Evolutionary conservation across 345 rosid genomes (phyloP).

Genomic region (Euphorbia pulcherrima): DNA sequence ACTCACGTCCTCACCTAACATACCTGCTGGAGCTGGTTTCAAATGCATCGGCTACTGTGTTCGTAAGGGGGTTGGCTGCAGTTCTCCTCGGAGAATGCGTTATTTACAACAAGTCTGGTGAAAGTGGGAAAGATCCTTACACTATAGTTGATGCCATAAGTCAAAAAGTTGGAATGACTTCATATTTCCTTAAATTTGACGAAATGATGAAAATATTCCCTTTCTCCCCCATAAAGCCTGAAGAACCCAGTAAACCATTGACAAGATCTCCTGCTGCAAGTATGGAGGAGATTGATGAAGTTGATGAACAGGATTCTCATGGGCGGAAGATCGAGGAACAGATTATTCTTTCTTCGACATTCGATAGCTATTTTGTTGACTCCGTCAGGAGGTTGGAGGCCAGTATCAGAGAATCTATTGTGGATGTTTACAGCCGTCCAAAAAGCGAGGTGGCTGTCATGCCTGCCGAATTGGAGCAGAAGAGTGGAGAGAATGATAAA

Average conservation of each 20-base stretch:
- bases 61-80: slow-evolving; percentile 73
- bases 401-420: slow-evolving; percentile 57
- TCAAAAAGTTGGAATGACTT: slow-evolving; percentile 84
- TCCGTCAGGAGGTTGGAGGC: slow-evolving; percentile 60
- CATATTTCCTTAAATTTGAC: slow-evolving; percentile 73
- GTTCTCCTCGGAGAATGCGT: slow-evolving; percentile 80
- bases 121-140: slow-evolving; percentile 72
- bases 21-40: slow-evolving; percentile 76
- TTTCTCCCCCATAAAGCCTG: slow-evolving; percentile 56
- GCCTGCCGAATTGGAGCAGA: slow-evolving; percentile 83
- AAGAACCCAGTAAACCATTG: slow-evolving; percentile 50
- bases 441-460: slow-evolving; percentile 76
- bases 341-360: slow-evolving; percentile 59
- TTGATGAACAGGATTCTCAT: slow-evolving; percentile 40
- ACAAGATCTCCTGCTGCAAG: slow-evolving; percentile 79
- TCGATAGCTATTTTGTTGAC: slow-evolving; percentile 53
- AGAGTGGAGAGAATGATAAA: slow-evolving; percentile 62
- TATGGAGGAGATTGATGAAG: slow-evolving; percentile 78
- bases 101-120: slow-evolving; percentile 66
- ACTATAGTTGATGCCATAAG: slow-evolving; percentile 75
- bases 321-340: slow-evolving; percentile 59
- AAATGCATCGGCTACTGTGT: slow-evolving; percentile 60
- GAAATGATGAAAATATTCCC: slow-evolving; percentile 78
- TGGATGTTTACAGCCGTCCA: slow-evolving; percentile 75
- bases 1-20: slow-evolving; percentile 79